Conservation (phyloP, 352 stramenopile species). For the Phytophthora tubulina region DNA sequence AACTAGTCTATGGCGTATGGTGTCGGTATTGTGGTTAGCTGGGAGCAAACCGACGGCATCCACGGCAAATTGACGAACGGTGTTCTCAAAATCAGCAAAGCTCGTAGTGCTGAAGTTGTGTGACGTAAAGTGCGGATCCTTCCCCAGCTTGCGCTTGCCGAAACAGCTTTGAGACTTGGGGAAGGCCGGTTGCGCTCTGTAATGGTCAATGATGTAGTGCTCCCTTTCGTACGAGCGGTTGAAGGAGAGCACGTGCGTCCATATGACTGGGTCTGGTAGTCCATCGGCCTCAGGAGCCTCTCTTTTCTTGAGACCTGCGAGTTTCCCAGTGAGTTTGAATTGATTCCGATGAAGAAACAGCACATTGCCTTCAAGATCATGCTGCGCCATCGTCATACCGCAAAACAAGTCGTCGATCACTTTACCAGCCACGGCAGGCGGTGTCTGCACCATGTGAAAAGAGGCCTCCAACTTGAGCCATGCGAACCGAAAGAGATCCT, state of each 20-base stretch:
- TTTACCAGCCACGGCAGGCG: slow-evolving; percentile 48
- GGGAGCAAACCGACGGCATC: slow-evolving; percentile 34
- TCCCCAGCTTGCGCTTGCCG: slow-evolving; percentile 40
- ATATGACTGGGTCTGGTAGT: slow-evolving; percentile 56
- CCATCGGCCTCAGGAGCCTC: slow-evolving; percentile 30
- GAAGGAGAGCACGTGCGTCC: slow-evolving; percentile 74
- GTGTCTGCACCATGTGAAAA: slow-evolving; percentile 65
- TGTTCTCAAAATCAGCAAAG: slow-evolving; percentile 42
- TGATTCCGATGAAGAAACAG: slow-evolving; percentile 66
- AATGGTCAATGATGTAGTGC: slow-evolving; percentile 66
- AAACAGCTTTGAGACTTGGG: slow-evolving; percentile 65
- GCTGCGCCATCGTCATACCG: slow-evolving; percentile 61
- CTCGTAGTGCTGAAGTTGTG: slow-evolving; percentile 31
- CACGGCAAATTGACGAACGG: slow-evolving; percentile 35
- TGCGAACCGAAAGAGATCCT: slow-evolving; percentile 70
- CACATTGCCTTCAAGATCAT: slow-evolving; percentile 42
- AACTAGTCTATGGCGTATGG: slow-evolving; percentile 18
- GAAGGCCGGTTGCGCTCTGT: slow-evolving; percentile 45
- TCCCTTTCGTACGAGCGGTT: slow-evolving; percentile 41
- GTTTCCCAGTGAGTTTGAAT: slow-evolving; percentile 48
- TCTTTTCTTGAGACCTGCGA: slow-evolving; percentile 25
- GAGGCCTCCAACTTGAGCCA: slow-evolving; percentile 55
- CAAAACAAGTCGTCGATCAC: slow-evolving; percentile 50
- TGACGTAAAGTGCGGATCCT: slow-evolving; percentile 42
- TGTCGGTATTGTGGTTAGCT: slow-evolving; percentile 30